These are phyloP conservation scores for Coemansia sp. DNA, from an alignment of 192 early-diverging fungal species.

Conservation along the genomic window DNA sequence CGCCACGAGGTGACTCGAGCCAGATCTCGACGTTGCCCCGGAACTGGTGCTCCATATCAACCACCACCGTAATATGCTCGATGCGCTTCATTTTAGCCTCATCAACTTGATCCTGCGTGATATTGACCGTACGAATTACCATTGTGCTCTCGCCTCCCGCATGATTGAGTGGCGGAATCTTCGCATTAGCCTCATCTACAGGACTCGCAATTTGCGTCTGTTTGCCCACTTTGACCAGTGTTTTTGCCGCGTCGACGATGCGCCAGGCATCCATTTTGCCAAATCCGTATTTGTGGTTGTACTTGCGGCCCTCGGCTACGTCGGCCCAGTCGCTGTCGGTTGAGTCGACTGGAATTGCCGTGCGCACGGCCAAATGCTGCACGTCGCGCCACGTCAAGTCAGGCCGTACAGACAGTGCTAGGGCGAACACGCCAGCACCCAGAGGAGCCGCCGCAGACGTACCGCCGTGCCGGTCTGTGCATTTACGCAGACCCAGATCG, in stretches of 20 bases:
- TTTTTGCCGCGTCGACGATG: slow-evolving; percentile 77
- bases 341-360: slow-evolving; percentile 70
- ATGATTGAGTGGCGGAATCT: slow-evolving; percentile 57
- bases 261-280: slow-evolving; percentile 84
- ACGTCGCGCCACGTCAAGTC: slow-evolving; percentile 94
- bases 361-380: slow-evolving; percentile 80
- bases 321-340: slow-evolving; percentile 72
- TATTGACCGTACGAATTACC: slow-evolving; percentile 34
- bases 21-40: slow-evolving; percentile 87
- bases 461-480: slow-evolving; percentile 81
- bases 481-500: slow-evolving; percentile 72
- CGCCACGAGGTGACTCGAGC: slow-evolving; percentile 70
- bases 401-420: slow-evolving; percentile 82
- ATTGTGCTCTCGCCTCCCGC: slow-evolving; percentile 31
- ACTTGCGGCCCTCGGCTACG: slow-evolving; percentile 69
- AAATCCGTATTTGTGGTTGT: slow-evolving; percentile 93
- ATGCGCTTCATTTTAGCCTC: slow-evolving; percentile 56
- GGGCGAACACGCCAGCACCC: slow-evolving; percentile 84
- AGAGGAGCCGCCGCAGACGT: slow-evolving; percentile 96
- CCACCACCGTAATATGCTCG: slow-evolving; percentile 87
- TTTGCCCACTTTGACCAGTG: slow-evolving; percentile 60
- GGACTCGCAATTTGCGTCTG: slow-evolving; percentile 63
- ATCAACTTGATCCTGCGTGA: slow-evolving; percentile 57
- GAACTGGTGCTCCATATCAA: slow-evolving; percentile 75
- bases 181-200: slow-evolving; percentile 33